Conservation (phyloP, 2,329 filamentous ascomycete genomes). For the Rhinocladiella similis region DNA sequence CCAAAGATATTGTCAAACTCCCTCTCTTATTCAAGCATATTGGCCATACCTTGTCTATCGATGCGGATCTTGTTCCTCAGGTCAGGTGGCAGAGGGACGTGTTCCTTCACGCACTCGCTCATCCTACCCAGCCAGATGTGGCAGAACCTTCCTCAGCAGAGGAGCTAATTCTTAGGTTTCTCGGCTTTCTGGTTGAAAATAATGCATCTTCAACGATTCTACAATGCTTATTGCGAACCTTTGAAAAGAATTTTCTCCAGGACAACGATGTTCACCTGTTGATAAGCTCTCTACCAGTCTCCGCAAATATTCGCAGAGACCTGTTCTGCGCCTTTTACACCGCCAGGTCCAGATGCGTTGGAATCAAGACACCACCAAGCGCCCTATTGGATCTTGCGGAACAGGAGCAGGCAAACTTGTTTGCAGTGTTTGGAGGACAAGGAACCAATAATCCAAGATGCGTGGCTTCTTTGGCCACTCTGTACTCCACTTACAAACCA, state of each 20-base stretch:
- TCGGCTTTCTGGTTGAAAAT: conserved; percentile 1
- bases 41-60: neutral
- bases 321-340: neutral
- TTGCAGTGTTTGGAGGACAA: conserved; percentile 94
- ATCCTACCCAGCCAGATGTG: neutral
- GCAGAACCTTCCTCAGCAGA: neutral
- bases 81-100: conserved; percentile 1
- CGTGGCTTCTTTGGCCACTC: conserved; percentile 91
- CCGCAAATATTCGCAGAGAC: neutral
- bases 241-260: conserved; percentile 1
- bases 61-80: neutral
- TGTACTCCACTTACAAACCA: conserved; percentile 86
- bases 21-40: neutral
- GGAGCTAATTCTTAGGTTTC: neutral
- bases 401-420: conserved; percentile 80
- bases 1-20: neutral
- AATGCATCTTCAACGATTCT: neutral
- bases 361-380: neutral
- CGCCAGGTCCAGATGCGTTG: neutral
- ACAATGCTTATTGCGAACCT: neutral
- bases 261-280: neutral
- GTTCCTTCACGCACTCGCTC: neutral
- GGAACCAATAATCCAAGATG: conserved; percentile 96
- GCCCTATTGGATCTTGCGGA: conserved; percentile 52
- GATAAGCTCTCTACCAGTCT: neutral